Base-by-base conservation (phyloP, 768 basidiomycete genomes). In the Termitomyces bulborhizus region DNA sequence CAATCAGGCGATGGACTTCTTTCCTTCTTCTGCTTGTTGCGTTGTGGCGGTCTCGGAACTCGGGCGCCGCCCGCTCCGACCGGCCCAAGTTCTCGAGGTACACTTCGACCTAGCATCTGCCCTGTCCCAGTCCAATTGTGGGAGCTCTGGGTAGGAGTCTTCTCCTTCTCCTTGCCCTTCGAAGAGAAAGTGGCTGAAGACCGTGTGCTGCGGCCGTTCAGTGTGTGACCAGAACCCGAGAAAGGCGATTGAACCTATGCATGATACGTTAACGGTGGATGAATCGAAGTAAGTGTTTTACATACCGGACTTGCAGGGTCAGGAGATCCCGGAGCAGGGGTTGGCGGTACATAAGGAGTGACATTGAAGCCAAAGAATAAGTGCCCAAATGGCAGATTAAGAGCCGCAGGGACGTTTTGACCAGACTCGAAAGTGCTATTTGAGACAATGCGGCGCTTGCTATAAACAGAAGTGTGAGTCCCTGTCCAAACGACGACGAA, bases 321-420 rank as follows among this genome's bases (percentile, higher is more conserved):
- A 5, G 62, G 71, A 57, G 64, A 69, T 37, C 46, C 74, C 49
- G 59, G 66, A 54, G 72, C 55, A 34, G 67, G 61, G 43, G 72
- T 66, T 4, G 84, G 79, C 6, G 83, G 82, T 3, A 71, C 75
- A 65, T 90, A 91, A 1, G 88, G 76, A 1, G 82, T 73, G 54
- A 90, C 81, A 57, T 90, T 88, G 73, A 88, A 99, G 9, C 97
- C 97, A 65, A 99, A 98, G 77, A 99, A 99, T 18, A 99, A 76
- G 61, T 97, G 88, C 12, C 97, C 97, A 60, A 89, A 87, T 0
- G 97, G 94, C 9, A 99, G 76, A 60, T 88, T 88, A 41, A 99
- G 76, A 7, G 93, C 86, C 0, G 92, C 94, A 4, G 97, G 96
- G 7, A 90, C 93, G 63, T 90, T 87, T 46, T 73, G 77, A 18